phyloP scores from a whole-genome alignment of 176 grass and related monocot species.

The Aegilops tauschii region DNA sequence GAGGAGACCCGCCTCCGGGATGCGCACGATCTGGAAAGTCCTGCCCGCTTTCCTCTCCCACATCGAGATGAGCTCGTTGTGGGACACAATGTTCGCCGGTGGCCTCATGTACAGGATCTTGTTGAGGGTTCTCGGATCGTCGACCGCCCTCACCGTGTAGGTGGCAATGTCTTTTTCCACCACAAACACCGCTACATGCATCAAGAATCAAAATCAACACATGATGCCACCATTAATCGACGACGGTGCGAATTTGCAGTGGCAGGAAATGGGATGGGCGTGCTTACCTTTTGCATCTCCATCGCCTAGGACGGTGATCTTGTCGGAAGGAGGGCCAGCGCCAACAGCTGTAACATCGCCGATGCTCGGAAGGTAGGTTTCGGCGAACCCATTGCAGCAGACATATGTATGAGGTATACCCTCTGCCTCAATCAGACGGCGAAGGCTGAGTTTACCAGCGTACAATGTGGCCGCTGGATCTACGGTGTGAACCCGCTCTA shows the following conservation, averaged over 20 bases:
- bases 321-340: not conserved
- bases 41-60: slow-evolving; percentile 46
- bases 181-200: not conserved
- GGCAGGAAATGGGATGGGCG: not conserved
- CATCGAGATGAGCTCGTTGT: slow-evolving; percentile 50
- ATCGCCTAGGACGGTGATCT: not conserved
- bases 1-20: slow-evolving; percentile 31
- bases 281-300: not conserved
- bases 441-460: not conserved
- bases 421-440: not conserved
- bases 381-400: not conserved
- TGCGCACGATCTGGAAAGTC: slow-evolving; percentile 28
- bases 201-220: not conserved
- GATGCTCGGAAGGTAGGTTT: not conserved
- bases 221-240: not conserved
- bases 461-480: not conserved
- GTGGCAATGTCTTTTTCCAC: not conserved
- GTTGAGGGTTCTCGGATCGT: slow-evolving; percentile 51
- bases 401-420: not conserved
- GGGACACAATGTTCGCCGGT: slow-evolving; percentile 27
- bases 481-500: not conserved
- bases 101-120: slow-evolving; percentile 59
- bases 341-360: not conserved
- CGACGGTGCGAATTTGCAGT: not conserved
- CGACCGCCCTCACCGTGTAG: slow-evolving; percentile 36